Evolutionary conservation across 1,284 basidiomycete genomes (phyloP).

Genomic region (Coniferiporia weirii): DNA sequence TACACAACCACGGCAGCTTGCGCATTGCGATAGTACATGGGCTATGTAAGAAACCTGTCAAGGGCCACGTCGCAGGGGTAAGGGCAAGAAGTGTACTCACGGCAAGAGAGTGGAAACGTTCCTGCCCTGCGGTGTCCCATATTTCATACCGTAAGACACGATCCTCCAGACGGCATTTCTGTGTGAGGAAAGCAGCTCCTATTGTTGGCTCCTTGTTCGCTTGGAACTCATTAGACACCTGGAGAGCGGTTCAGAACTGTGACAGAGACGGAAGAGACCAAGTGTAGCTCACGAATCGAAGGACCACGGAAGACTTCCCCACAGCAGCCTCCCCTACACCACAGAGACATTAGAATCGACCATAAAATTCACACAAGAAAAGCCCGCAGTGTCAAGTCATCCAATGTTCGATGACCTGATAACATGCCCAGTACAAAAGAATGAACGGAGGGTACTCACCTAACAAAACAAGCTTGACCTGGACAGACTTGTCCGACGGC

Average conservation of each 20-base stretch:
- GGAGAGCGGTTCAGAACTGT: conserved; percentile 24
- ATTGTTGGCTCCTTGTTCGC: conserved; percentile 98
- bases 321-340: conserved; percentile 91
- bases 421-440: conserved; percentile 1
- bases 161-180: conserved; percentile 88
- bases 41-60: conserved; percentile 38
- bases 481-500: conserved; percentile 70
- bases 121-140: conserved; percentile 95
- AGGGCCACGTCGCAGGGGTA: conserved; percentile 12
- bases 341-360: conserved; percentile 5
- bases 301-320: conserved; percentile 98
- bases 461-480: conserved; percentile 61
- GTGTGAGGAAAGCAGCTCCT: conserved; percentile 90
- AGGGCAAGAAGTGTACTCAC: conserved; percentile 38
- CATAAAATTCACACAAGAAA: neutral
- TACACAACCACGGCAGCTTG: conserved; percentile 98
- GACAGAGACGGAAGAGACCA: conserved; percentile 26
- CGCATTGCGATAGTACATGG: conserved; percentile 99
- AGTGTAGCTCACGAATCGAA: conserved; percentile 79
- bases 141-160: conserved; percentile 93
- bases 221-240: conserved; percentile 93
- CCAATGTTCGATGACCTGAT: conserved; percentile 7
- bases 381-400: conserved; percentile 11
- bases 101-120: conserved; percentile 90
- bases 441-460: conserved; percentile 34